phyloP scores from a whole-genome alignment of 495 filamentous ascomycete species.

The Chaetomidium leptoderma region DNA sequence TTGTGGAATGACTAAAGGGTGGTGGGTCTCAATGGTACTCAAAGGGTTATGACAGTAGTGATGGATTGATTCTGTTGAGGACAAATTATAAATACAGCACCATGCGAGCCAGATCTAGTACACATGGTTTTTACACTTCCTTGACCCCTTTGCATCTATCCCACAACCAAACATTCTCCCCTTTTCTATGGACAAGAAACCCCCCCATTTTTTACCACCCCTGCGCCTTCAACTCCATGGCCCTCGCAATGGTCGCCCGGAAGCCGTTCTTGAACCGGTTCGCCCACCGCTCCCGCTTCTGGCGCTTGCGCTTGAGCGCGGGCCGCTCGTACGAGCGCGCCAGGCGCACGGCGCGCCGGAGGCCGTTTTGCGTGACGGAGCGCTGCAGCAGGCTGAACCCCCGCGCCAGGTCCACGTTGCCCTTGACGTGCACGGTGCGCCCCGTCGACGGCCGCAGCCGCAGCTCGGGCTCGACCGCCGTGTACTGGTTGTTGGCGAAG shows the following conservation, averaged over 20 bases:
- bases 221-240: constrained; percentile 62
- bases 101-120: constrained; percentile 6
- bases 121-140: neutral
- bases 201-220: constrained; percentile 58
- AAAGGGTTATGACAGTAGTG: no score
- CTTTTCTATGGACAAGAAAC: no score
- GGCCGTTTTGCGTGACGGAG: constrained; percentile 44
- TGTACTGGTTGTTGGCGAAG: constrained; percentile 13
- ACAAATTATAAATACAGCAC: constrained; percentile 9
- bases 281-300: constrained; percentile 62
- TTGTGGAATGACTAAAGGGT: no score
- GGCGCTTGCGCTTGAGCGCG: constrained; percentile 69
- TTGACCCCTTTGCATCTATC: neutral
- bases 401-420: constrained; percentile 48
- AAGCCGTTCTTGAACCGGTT: constrained; percentile 63
- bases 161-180: no score
- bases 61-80: neutral
- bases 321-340: constrained; percentile 69
- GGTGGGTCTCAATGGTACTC: no score
- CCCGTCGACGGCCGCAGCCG: constrained; percentile 53
- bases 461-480: constrained; percentile 25
- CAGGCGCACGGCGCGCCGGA: constrained; percentile 44
- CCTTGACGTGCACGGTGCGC: constrained; percentile 52
- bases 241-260: constrained; percentile 52
- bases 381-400: constrained; percentile 51